Conservation (phyloP, 108 stramenopile genomes). For the Cyclotella sp. region DNA sequence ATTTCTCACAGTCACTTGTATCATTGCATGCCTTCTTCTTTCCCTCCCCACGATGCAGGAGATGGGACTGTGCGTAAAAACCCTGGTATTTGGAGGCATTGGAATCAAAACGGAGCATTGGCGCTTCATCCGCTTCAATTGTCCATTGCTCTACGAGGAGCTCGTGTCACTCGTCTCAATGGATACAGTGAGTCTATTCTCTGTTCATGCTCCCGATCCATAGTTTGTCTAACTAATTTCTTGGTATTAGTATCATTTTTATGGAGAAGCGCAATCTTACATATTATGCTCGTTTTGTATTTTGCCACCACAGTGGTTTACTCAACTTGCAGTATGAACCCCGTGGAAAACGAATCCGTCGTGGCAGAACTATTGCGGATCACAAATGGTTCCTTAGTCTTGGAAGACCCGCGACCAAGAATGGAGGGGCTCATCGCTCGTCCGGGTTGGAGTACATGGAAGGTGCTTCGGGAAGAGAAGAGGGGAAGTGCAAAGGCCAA, state of each 20-base stretch:
- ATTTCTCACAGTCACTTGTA: background rate
- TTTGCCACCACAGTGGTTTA: constrained; percentile 63
- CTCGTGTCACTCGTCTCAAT: constrained; percentile 80
- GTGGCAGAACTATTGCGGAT: constrained; percentile 87
- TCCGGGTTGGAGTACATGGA: constrained; percentile 91
- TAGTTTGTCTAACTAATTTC: too few species aligned
- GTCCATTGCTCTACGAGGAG: constrained; percentile 85
- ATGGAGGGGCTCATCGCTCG: constrained; percentile 81
- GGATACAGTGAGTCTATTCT: constrained; percentile 68
- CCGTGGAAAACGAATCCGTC: constrained; percentile 98
- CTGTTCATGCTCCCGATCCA: too few species aligned
- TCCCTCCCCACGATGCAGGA: constrained; percentile 37
- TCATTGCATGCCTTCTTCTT: background rate
- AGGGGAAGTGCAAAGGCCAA: constrained; percentile 47
- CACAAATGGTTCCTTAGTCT: constrained; percentile 78
- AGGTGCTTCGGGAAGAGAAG: constrained; percentile 75
- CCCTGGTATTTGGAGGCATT: constrained; percentile 88
- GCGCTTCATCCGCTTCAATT: constrained; percentile 90
- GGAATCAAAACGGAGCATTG: constrained; percentile 66
- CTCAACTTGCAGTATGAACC: constrained; percentile 97
- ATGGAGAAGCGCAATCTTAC: too few species aligned
- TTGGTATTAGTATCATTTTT: too few species aligned
- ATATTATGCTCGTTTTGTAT: too few species aligned
- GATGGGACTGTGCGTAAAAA: constrained; percentile 98
- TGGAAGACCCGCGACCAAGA: constrained; percentile 79